These are phyloP conservation scores for Melampsora americana DNA, from an alignment of 1,284 basidiomycete genomes.

Conservation along the genomic window DNA sequence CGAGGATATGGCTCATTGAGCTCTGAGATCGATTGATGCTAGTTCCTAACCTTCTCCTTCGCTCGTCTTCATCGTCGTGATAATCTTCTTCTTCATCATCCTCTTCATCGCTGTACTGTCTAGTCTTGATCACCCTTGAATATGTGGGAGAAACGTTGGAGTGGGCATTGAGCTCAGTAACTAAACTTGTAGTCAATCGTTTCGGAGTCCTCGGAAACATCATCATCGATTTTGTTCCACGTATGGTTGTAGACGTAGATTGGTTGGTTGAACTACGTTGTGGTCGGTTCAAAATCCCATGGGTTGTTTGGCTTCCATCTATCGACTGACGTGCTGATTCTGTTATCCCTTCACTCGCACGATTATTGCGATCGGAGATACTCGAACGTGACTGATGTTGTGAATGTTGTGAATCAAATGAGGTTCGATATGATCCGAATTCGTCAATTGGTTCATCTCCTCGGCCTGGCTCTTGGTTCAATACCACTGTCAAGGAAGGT, in stretches of 20 bases:
- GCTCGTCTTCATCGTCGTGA: no score
- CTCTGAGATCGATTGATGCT: conserved; percentile 5
- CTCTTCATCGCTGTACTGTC: not conserved
- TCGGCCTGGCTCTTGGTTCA: not conserved
- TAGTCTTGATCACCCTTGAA: not conserved
- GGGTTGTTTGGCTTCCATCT: no score
- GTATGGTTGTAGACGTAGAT: not conserved
- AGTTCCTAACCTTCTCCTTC: no score
- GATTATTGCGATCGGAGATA: no score
- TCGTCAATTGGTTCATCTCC: conserved; percentile 14
- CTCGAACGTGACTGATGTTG: no score
- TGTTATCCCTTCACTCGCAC: no score
- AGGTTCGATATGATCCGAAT: conserved; percentile 24
- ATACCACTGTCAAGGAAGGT: no score
- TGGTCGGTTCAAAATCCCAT: no score
- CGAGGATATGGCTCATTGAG: conserved; percentile 38
- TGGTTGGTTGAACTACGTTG: no score
- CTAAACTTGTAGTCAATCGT: conserved; percentile 15
- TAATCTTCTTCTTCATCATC: no score
- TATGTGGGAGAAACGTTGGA: conserved; percentile 20
- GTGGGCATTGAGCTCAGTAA: conserved; percentile 25
- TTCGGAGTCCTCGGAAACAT: conserved; percentile 32
- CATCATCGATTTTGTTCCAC: conserved; percentile 19
- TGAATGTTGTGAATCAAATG: not conserved
- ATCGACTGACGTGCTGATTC: no score